Base-by-base conservation (phyloP, 768 basidiomycete genomes). In the Psilocybe azurescens region DNA sequence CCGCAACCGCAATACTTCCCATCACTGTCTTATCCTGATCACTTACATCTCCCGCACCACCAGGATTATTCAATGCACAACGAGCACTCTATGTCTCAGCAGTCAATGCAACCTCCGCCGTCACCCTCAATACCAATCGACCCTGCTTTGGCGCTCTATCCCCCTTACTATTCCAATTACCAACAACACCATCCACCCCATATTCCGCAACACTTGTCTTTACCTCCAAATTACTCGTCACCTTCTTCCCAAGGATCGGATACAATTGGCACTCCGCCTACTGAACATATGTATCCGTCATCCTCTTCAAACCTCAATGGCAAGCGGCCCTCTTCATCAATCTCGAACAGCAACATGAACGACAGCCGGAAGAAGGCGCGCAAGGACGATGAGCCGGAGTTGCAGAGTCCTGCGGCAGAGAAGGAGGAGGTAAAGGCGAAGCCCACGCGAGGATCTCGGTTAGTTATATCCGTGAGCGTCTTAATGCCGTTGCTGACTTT, bases 361-460 rank as follows among this genome's bases (percentile, higher is more conserved):
- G 84, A 84, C 60, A 73, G 71, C 58, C 77, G 85, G 67, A 91
- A 90, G 74, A 90, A 87, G 69, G 69, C 81, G 4, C 80, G 87
- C 46, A 88, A 82, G 67, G 89, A 89, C 61, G 86, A 89, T 41
- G 86, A 81, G n/a, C 76, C 77, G 18, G 71, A 70, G 14, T 75
- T 74, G 4, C 74, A 78, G 2, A 89, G 86, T 70, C 86, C 85
- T 5, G 67, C 76, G 1, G 74, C 82, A 29, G 88, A 89, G 36
- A 87, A 82, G 71, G 89, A 89, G 18, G 88, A 89, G 59, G 64
- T 70, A 1, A 94, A 94, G 73, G 81, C 88, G n/a, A 95, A 95
- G 77, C 84, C 92, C 0, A 94, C 93, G 2, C 80, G 93, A 16
- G 93, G 93, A n/a, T 91, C 93, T 53, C 83, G 93, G 93, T 93